Base-by-base conservation (phyloP, 345 rosid genomes). In the Lumnitzera littorea region DNA sequence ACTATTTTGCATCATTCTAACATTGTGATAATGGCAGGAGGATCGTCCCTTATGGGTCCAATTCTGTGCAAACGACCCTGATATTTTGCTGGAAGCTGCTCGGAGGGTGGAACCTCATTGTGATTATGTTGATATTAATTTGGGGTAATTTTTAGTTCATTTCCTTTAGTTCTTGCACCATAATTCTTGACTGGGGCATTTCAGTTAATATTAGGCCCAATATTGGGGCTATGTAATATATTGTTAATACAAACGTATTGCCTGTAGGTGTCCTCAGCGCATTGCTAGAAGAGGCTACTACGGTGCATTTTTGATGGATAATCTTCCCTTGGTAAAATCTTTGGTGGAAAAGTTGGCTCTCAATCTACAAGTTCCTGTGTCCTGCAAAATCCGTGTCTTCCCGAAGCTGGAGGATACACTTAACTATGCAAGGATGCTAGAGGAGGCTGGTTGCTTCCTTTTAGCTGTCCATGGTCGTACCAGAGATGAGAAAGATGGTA, bases 231-330 rank as follows among this genome's bases (percentile, higher is more conserved):
- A 5, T 27, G 31, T 27, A 27, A 27, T 5, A 27, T 5, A 27
- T 27, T 27, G 31, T 36, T 36, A 7, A 36, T 36, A 36, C 43
- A 43, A 23, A 13, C 24, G 43, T 58, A 47, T 24, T 62, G 46
- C 63, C 12, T 76, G 51, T 71, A 94, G 97, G 56, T 94, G 99
- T 72, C 98, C 98, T 55, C 96, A 91, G 67, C 96, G 96, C 46
- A 84, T 94, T 57, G 99, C 99, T 2, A 77, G 71, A 72, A 76
- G 96, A 51, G 97, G 99, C 20, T 58, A 90, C 56, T 94, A 94
- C 46, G 99, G 99, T 61, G 99, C 97, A 16, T 94, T 94, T 70
- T 50, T 94, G 62, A 94, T 94, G 99, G 97, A 94, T 74, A 83
- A 94, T 58, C 95, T 94, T 66, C 95, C 92, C 36, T 78, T 94